Percentiles rank a stretch among this genome's conserved stretches.
Conservation (phyloP, 306 rosid genomes). For the Sphenostylis stenocarpa region DNA sequence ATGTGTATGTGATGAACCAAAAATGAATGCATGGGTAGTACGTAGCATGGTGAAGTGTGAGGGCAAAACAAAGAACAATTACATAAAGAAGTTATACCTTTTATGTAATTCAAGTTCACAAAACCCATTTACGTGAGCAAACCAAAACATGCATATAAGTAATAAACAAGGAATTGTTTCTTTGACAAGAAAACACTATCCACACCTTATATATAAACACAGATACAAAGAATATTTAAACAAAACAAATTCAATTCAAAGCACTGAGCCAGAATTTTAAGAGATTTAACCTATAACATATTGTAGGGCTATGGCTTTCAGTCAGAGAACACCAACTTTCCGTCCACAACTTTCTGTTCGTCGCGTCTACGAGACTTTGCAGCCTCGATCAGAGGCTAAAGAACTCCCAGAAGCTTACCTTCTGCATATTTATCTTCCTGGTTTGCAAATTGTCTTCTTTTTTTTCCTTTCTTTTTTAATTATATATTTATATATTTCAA, state of each 20-base stretch:
- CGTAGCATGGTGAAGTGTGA: not conserved
- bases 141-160: not conserved
- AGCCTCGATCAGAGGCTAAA: constrained; percentile 42
- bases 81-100: constrained; percentile 43
- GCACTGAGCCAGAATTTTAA: not conserved
- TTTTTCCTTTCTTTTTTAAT: no score
- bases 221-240: not conserved
- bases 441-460: no score
- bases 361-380: constrained; percentile 40
- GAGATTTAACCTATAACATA: not conserved
- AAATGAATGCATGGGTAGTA: not conserved
- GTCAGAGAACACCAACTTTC: constrained; percentile 23
- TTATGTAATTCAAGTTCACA: not conserved
- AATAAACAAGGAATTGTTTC: constrained; percentile 40
- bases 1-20: no score
- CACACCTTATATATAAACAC: not conserved
- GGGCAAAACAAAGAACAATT: constrained; percentile 42
- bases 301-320: constrained; percentile 42
- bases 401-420: constrained; percentile 42
- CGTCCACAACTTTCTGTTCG: constrained; percentile 31
- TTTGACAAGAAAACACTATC: constrained; percentile 28
- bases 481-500: no score
- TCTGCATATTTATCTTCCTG: constrained; percentile 47
- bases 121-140: constrained; percentile 23
- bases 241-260: not conserved